phyloP scores from a whole-genome alignment of 176 grass and related monocot genomes.

The Musa troglodytarum region DNA sequence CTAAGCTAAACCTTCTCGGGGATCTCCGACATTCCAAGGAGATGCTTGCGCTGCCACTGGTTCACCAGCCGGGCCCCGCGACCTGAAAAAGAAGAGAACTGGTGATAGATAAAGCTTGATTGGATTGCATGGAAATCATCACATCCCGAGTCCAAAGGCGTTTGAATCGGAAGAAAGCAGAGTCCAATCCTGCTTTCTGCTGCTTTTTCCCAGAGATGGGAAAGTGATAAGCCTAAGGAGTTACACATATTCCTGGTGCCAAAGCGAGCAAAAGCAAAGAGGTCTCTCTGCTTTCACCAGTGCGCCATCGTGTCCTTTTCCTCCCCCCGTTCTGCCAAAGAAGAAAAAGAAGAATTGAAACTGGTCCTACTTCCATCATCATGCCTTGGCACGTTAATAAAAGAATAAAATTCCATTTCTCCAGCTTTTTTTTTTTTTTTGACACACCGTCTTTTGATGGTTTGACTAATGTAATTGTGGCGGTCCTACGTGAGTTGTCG shows the following conservation, averaged over 20 bases:
- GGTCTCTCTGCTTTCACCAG: not conserved
- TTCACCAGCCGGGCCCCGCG: not conserved
- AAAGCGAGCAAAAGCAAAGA: not conserved
- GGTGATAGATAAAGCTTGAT: not conserved
- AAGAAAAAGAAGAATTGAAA: not conserved
- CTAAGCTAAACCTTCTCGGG: no score
- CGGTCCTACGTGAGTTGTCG: no score
- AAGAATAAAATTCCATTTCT: no score
- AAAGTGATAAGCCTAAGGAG: not conserved
- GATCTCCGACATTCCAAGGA: no score
- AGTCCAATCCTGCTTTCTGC: not conserved
- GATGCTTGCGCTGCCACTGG: no score
- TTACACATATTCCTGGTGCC: not conserved
- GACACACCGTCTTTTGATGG: no score
- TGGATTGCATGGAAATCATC: slow-evolving; percentile 16
- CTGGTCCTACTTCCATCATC: not conserved
- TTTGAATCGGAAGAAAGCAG: not conserved
- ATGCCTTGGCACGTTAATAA: no score
- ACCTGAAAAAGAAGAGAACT: not conserved
- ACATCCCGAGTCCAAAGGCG: not conserved
- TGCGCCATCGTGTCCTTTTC: not conserved
- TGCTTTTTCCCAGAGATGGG: not conserved
- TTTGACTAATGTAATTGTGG: no score
- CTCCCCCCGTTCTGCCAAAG: not conserved
- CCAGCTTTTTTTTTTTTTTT: no score